Evolutionary conservation across 2,329 filamentous ascomycete species (phyloP).

Genomic region (Neofusicoccum sp.): DNA sequence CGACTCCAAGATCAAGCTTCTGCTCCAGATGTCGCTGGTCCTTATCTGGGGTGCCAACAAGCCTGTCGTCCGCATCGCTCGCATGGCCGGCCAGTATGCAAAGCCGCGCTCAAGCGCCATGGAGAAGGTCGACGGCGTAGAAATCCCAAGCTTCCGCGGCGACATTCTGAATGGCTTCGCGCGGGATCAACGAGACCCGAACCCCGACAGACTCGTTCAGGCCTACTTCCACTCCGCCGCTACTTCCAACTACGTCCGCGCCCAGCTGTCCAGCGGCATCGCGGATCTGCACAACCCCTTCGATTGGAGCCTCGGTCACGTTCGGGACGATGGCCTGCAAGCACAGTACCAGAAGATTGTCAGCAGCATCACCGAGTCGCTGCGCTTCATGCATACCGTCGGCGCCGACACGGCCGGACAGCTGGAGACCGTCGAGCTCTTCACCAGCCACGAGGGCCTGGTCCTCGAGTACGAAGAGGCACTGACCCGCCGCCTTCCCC

Average conservation of each 20-base stretch:
- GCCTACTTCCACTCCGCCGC: slow-evolving; percentile 96
- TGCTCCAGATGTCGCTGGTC: slow-evolving; percentile 95
- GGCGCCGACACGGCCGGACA: slow-evolving; percentile 82
- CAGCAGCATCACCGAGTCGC: slow-evolving; percentile 79
- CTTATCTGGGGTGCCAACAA: slow-evolving; percentile 83
- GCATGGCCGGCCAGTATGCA: slow-evolving; percentile 96
- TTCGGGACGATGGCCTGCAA: slow-evolving; percentile 78
- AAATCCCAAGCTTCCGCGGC: slow-evolving; percentile 87
- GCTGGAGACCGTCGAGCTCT: slow-evolving; percentile 89
- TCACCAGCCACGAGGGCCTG: slow-evolving; percentile 91
- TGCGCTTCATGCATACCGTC: slow-evolving; percentile 92
- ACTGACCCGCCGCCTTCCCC: slow-evolving; percentile 72
- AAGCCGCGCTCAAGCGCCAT: slow-evolving; percentile 89
- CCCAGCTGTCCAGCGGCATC: slow-evolving; percentile 79
- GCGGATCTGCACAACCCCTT: slow-evolving; percentile 91
- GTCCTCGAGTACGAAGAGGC: slow-evolving; percentile 92
- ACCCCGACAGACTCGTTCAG: slow-evolving; percentile 79
- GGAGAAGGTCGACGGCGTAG: slow-evolving; percentile 74
- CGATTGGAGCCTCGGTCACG: slow-evolving; percentile 92
- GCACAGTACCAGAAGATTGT: slow-evolving; percentile 85
- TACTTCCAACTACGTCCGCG: slow-evolving; percentile 89
- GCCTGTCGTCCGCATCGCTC: slow-evolving; percentile 87
- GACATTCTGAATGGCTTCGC: slow-evolving; percentile 93
- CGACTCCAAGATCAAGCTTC: slow-evolving; percentile 92
- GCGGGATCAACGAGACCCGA: slow-evolving; percentile 70